These are phyloP conservation scores for Eucalyptus regnans DNA, from an alignment of 345 rosid species.

Conservation along the genomic window DNA sequence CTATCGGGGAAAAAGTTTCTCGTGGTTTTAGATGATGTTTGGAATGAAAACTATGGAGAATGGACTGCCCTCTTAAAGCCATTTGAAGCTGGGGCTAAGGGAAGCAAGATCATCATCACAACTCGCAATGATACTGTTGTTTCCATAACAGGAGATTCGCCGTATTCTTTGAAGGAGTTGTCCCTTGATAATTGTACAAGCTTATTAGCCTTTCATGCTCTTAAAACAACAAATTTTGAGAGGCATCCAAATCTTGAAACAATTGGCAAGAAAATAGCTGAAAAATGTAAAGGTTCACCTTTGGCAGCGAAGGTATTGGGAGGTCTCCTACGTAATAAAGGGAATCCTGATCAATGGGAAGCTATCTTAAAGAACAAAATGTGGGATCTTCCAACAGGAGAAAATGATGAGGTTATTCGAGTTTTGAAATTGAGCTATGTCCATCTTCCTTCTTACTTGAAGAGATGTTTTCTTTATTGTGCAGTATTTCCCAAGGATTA, in stretches of 20 bases:
- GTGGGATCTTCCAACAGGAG: not conserved
- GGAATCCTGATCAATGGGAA: not conserved
- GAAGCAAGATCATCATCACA: not conserved
- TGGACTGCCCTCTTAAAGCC: not conserved
- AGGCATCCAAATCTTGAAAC: not conserved
- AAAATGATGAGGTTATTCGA: not conserved
- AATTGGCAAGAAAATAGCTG: not conserved
- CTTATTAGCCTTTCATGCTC: not conserved
- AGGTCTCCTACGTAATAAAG: not conserved
- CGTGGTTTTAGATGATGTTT: not conserved
- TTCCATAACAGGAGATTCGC: not conserved
- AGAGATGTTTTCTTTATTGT: not conserved
- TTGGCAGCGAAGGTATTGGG: not conserved
- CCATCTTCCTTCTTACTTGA: not conserved
- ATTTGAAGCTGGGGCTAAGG: not conserved
- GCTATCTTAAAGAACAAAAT: not conserved
- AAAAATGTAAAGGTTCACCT: not conserved
- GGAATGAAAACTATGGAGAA: not conserved
- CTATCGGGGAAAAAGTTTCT: not conserved
- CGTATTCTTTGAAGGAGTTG: not conserved
- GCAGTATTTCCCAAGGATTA: not conserved
- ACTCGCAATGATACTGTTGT: not conserved
- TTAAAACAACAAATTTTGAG: not conserved
- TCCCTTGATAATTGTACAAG: not conserved
- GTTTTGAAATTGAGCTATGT: not conserved